Percentiles rank a stretch among this genome's conserved stretches.
Evolutionary conservation across 352 stramenopile species (phyloP).

Genomic region (Globisporangium orthogonon): DNA sequence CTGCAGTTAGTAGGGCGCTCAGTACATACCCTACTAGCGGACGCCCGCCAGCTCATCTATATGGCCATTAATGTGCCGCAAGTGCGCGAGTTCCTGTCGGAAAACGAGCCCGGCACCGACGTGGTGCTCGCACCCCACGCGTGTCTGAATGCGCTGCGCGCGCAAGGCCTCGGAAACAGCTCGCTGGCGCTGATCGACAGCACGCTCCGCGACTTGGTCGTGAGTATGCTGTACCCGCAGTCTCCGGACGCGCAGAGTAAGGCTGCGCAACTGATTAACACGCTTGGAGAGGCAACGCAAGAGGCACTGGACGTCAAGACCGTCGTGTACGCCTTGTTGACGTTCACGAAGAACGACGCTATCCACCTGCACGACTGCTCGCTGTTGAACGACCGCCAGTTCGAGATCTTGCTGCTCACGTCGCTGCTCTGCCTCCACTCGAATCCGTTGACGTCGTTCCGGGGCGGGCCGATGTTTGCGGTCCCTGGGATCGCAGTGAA

Average conservation of each 20-base stretch:
- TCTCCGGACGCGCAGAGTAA: slow-evolving; percentile 19
- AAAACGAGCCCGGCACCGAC: slow-evolving; percentile 11
- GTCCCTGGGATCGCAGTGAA: not conserved
- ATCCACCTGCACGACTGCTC: slow-evolving; percentile 19
- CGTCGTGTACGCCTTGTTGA: slow-evolving; percentile 45
- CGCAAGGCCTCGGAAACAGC: slow-evolving; percentile 20
- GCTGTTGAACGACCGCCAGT: slow-evolving; percentile 28
- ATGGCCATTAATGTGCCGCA: slow-evolving; percentile 32
- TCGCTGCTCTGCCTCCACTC: slow-evolving; percentile 31
- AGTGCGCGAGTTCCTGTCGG: slow-evolving; percentile 32
- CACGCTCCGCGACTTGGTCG: slow-evolving; percentile 41
- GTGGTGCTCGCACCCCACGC: slow-evolving; percentile 20
- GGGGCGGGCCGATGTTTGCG: not conserved
- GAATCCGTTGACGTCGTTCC: not conserved
- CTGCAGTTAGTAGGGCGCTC: slow-evolving; percentile 30
- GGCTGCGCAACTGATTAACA: slow-evolving; percentile 1
- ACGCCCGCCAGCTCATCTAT: slow-evolving; percentile 41
- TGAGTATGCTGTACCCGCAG: slow-evolving; percentile 30
- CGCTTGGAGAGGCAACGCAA: slow-evolving; percentile 26
- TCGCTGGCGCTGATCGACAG: slow-evolving; percentile 25
- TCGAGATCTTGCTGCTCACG: slow-evolving; percentile 55
- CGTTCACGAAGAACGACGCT: slow-evolving; percentile 45
- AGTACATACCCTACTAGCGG: slow-evolving; percentile 28
- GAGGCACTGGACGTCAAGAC: slow-evolving; percentile 32
- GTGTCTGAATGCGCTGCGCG: slow-evolving; percentile 28